Percentiles rank a stretch among this genome's conserved stretches.
Conservation (phyloP, 306 rosid species). For the Begonia loranthoides region DNA sequence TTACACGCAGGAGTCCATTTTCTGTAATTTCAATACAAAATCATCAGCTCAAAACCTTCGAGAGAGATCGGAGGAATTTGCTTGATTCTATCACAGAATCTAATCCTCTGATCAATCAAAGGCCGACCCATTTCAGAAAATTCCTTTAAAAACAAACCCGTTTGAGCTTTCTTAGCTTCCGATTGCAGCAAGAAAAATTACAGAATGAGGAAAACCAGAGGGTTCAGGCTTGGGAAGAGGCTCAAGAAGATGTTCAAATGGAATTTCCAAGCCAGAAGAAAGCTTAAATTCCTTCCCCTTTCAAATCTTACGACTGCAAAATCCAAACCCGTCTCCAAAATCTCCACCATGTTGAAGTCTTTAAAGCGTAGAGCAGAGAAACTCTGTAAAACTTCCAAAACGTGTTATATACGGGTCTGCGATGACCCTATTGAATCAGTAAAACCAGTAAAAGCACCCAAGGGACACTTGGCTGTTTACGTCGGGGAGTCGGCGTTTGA, state of each 20-base stretch:
- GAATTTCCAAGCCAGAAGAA: slow-evolving; percentile 11
- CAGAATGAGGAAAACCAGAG: slow-evolving; percentile 18
- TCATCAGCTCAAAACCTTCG: no score
- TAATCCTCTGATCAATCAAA: no score
- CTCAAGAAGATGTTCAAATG: slow-evolving; percentile 23
- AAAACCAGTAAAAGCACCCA: slow-evolving; percentile 13
- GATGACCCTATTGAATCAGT: slow-evolving; percentile 4
- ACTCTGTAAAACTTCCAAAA: slow-evolving; percentile 6
- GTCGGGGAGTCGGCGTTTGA: slow-evolving; percentile 24
- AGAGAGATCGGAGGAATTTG: no score
- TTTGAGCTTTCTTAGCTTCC: no score
- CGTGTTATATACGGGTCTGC: slow-evolving; percentile 12
- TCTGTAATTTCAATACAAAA: no score
- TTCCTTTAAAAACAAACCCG: no score
- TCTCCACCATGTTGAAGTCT: slow-evolving; percentile 15
- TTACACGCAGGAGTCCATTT: no score
- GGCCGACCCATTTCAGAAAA: no score
- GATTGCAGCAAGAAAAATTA: no score
- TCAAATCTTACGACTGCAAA: not conserved
- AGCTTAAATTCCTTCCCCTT: not conserved
- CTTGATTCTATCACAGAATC: no score
- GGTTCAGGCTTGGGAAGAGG: slow-evolving; percentile 16
- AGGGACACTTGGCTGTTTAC: slow-evolving; percentile 37
- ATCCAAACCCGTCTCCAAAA: slow-evolving; percentile 19
- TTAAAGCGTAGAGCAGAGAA: slow-evolving; percentile 14